Evolutionary conservation across 2,329 filamentous ascomycete species (phyloP).

Genomic region (Helminthosporium solani): DNA sequence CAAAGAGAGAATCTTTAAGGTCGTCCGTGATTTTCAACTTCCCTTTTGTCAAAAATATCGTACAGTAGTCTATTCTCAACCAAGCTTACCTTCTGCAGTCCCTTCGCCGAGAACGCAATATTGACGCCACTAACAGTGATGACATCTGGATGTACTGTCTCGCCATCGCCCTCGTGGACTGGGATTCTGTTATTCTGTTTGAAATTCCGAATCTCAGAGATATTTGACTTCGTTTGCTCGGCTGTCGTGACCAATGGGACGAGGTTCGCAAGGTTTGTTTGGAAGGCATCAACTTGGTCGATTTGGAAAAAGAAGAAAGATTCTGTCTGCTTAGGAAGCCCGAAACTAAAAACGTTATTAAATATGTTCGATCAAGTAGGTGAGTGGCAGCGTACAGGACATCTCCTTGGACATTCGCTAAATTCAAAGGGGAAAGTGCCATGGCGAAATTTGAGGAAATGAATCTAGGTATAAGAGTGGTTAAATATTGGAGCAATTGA

Average conservation of each 20-base stretch:
- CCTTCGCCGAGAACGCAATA: conserved; percentile 14
- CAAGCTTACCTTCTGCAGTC: conserved; percentile 3
- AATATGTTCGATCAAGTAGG: background rate
- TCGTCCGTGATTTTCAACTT: background rate
- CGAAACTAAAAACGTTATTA: conserved; percentile 2
- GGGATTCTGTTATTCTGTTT: background rate
- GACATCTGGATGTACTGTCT: conserved; percentile 4
- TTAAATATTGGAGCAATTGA: no score
- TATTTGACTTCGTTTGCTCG: conserved; percentile 3
- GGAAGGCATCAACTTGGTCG: conserved; percentile 4
- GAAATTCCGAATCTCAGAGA: conserved; percentile 2
- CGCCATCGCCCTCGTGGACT: conserved; percentile 3
- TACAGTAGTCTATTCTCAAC: background rate
- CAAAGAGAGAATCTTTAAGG: conserved; percentile 2
- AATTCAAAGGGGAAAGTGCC: background rate
- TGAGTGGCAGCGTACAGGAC: background rate
- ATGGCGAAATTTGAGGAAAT: background rate
- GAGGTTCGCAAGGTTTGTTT: conserved; percentile 3
- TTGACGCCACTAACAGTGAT: conserved; percentile 9
- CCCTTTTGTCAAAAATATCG: background rate
- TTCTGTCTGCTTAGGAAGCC: conserved; percentile 6
- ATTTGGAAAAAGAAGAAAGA: conserved; percentile 9
- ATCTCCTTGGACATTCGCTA: conserved; percentile 4
- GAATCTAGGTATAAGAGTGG: no score
- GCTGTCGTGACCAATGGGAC: conserved; percentile 10